Conservation (phyloP, 306 rosid species). For the Cucumis hystrix region DNA sequence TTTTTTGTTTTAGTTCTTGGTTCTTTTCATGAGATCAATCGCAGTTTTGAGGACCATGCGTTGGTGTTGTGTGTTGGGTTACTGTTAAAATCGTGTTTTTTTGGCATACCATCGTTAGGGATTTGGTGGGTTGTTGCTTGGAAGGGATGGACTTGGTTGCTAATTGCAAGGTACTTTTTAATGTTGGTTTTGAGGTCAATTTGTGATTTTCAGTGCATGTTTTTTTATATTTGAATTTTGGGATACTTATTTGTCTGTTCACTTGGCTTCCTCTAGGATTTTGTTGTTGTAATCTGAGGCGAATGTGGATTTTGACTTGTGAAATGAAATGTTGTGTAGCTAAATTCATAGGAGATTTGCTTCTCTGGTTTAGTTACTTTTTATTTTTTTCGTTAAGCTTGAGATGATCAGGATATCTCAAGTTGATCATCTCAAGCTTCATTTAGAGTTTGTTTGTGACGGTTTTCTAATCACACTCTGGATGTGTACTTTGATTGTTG, state of each 20-base stretch:
- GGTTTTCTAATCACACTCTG: background rate
- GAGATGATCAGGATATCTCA: background rate
- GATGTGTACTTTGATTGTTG: background rate
- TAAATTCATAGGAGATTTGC: background rate
- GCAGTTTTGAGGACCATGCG: constrained; percentile 19
- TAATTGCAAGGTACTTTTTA: constrained; percentile 58
- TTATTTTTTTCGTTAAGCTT: background rate
- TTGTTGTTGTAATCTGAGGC: background rate
- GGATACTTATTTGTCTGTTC: background rate
- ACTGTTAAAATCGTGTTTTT: constrained; percentile 6
- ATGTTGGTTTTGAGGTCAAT: background rate
- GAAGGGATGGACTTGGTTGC: constrained; percentile 55
- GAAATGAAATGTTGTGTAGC: background rate
- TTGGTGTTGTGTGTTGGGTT: constrained; percentile 15
- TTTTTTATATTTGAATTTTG: background rate
- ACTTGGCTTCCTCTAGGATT: background rate
- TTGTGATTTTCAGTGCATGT: background rate
- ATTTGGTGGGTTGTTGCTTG: constrained; percentile 1
- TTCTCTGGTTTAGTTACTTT: background rate
- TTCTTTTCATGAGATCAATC: constrained; percentile 27
- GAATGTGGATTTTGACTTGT: background rate
- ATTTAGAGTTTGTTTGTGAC: background rate
- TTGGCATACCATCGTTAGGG: background rate
- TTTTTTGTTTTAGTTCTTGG: constrained; percentile 4
- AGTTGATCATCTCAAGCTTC: too few relatives aligned